A percentile compares a stretch with the other conserved stretches of the same genome.
Evolutionary conservation across 768 basidiomycete genomes (phyloP).

Genomic region (Russula lepida): DNA sequence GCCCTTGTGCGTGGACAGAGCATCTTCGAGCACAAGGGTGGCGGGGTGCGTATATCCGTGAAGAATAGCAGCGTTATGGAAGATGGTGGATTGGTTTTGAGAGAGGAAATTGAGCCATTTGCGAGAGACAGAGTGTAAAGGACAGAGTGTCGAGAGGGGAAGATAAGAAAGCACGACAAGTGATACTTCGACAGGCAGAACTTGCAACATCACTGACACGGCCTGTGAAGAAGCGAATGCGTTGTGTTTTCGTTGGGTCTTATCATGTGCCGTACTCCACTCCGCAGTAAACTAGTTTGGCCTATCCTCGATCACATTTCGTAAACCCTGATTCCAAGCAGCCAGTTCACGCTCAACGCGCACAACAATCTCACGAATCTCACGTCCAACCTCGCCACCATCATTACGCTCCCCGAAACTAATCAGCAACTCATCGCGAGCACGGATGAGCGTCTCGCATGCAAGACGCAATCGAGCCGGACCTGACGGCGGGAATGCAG

Average conservation of each 20-base stretch:
- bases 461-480: constrained; percentile 54
- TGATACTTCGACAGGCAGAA: constrained; percentile 51
- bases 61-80: constrained; percentile 45
- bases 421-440: constrained; percentile 50
- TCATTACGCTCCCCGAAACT: constrained; percentile 66
- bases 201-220: constrained; percentile 30
- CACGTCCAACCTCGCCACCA: constrained; percentile 63
- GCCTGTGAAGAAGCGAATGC: background rate
- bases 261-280: background rate
- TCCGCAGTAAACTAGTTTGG: background rate
- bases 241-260: background rate
- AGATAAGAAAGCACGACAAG: constrained; percentile 44
- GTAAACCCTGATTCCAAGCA: constrained; percentile 57
- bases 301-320: constrained; percentile 44
- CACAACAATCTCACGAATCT: constrained; percentile 51
- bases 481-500: constrained; percentile 59
- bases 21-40: constrained; percentile 27
- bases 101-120: constrained; percentile 41
- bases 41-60: constrained; percentile 38
- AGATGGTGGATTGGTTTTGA: constrained; percentile 44
- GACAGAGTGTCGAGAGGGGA: constrained; percentile 36
- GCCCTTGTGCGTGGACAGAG: constrained; percentile 26
- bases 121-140: constrained; percentile 33
- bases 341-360: constrained; percentile 65
- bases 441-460: constrained; percentile 52